Conservation (phyloP, 2,329 filamentous ascomycete genomes). For the Nemania serpens region DNA sequence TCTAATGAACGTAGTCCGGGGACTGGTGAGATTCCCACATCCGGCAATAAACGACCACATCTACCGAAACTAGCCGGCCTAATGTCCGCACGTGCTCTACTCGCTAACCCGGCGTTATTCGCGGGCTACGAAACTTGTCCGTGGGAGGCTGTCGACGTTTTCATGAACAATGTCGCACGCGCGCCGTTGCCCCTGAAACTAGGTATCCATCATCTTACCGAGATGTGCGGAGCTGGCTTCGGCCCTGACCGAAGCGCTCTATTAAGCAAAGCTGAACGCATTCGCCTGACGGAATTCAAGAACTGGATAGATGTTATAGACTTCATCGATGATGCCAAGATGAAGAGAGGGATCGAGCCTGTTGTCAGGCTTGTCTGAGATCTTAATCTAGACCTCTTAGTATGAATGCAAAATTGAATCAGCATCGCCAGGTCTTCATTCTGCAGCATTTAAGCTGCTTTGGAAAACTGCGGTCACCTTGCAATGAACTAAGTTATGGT, state of each 20-base stretch:
- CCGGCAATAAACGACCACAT: slow-evolving; percentile 35
- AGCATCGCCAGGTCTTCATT: no score
- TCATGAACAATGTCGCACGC: slow-evolving; percentile 62
- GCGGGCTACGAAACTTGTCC: slow-evolving; percentile 60
- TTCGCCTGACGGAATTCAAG: slow-evolving; percentile 52
- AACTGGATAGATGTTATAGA: slow-evolving; percentile 65
- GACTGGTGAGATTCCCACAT: slow-evolving; percentile 7
- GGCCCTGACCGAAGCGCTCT: slow-evolving; percentile 58
- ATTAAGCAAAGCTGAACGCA: slow-evolving; percentile 61
- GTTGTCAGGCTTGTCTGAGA: background rate
- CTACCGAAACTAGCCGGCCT: slow-evolving; percentile 62
- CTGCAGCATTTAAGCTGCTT: no score
- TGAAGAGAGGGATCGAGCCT: slow-evolving; percentile 14
- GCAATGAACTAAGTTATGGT: no score
- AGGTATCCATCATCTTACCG: slow-evolving; percentile 66
- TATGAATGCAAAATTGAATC: background rate
- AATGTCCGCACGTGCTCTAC: slow-evolving; percentile 71
- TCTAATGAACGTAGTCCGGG: background rate
- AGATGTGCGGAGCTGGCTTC: slow-evolving; percentile 67
- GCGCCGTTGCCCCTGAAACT: slow-evolving; percentile 67
- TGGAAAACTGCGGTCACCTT: no score
- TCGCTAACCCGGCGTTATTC: slow-evolving; percentile 71
- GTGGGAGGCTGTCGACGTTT: slow-evolving; percentile 65
- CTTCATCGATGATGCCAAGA: slow-evolving; percentile 55
- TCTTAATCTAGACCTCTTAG: background rate